phyloP scores from a whole-genome alignment of 257 asterid species.

The Solanum okadae region DNA sequence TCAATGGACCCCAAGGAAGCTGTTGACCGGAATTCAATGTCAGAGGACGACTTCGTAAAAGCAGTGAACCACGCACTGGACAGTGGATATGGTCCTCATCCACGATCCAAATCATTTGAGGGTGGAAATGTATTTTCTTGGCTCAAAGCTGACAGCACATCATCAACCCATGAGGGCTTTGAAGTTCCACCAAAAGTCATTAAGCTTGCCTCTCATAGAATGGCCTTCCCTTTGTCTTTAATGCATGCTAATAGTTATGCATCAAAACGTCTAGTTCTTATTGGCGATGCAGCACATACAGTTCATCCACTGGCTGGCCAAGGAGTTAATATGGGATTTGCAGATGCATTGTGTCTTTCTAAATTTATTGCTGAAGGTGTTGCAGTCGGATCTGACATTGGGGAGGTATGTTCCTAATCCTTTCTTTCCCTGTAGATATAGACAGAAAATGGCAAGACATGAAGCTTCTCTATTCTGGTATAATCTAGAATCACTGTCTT shows the following conservation, averaged over 20 bases:
- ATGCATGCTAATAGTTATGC: conserved; percentile 72
- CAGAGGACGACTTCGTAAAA: conserved; percentile 52
- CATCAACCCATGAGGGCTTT: conserved; percentile 52
- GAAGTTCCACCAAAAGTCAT: conserved; percentile 69
- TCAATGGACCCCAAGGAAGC: conserved; percentile 85
- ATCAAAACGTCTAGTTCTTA: conserved; percentile 49
- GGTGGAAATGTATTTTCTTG: conserved; percentile 40
- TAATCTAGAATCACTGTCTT: background rate
- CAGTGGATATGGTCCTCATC: conserved; percentile 74
- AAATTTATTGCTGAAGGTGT: conserved; percentile 73
- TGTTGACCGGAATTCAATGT: conserved; percentile 44
- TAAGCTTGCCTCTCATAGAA: conserved; percentile 59
- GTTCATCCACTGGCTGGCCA: conserved; percentile 99
- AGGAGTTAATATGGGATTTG: conserved; percentile 98
- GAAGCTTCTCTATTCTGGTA: background rate
- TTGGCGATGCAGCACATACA: conserved; percentile 98
- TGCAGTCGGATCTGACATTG: conserved; percentile 89
- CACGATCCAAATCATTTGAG: conserved; percentile 36
- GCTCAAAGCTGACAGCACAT: conserved; percentile 34
- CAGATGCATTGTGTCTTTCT: conserved; percentile 69
- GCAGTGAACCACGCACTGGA: conserved; percentile 65
- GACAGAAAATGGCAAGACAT: background rate
- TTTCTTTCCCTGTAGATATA: background rate
- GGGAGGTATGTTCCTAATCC: conserved; percentile 52
- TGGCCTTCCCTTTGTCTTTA: conserved; percentile 87